Evolutionary conservation across 179 eudicot species (phyloP).

Genomic region (Corrigiola litoralis): DNA sequence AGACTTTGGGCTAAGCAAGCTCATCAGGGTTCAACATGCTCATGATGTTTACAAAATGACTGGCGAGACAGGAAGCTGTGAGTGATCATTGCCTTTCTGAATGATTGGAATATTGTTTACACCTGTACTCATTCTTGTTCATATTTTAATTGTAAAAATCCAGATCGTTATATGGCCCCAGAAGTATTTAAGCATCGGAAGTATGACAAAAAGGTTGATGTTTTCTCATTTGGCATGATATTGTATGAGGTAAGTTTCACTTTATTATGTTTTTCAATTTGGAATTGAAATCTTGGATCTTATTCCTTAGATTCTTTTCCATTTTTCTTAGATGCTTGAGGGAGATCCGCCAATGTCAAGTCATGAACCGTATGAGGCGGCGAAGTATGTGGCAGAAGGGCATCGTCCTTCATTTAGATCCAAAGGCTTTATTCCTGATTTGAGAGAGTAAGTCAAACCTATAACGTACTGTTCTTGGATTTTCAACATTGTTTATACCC

Average conservation of each 20-base stretch:
- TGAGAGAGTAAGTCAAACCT: constrained; percentile 59
- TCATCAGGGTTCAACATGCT: constrained; percentile 78
- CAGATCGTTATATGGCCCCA: constrained; percentile 99
- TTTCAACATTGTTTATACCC: not conserved
- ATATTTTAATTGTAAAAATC: constrained; percentile 19
- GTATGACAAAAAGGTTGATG: constrained; percentile 97
- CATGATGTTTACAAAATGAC: constrained; percentile 98
- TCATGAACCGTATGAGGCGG: constrained; percentile 88
- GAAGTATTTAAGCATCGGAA: constrained; percentile 97
- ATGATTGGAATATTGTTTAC: constrained; percentile 7
- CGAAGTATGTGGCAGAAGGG: constrained; percentile 79
- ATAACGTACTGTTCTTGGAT: not conserved
- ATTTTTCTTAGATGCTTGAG: constrained; percentile 70
- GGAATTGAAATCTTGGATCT: not conserved
- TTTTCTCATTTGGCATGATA: constrained; percentile 96
- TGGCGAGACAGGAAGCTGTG: constrained; percentile 99
- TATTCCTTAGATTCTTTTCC: constrained; percentile 4
- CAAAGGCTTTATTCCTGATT: constrained; percentile 59
- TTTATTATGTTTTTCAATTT: not conserved
- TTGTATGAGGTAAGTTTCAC: constrained; percentile 82
- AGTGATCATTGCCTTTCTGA: constrained; percentile 28
- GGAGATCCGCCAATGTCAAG: constrained; percentile 68
- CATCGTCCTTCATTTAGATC: constrained; percentile 73
- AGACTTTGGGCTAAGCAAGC: constrained; percentile 98
- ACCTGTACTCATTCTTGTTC: not conserved